Conservation (phyloP, 2,329 filamentous ascomycete genomes). For the Claviceps cyperi region DNA sequence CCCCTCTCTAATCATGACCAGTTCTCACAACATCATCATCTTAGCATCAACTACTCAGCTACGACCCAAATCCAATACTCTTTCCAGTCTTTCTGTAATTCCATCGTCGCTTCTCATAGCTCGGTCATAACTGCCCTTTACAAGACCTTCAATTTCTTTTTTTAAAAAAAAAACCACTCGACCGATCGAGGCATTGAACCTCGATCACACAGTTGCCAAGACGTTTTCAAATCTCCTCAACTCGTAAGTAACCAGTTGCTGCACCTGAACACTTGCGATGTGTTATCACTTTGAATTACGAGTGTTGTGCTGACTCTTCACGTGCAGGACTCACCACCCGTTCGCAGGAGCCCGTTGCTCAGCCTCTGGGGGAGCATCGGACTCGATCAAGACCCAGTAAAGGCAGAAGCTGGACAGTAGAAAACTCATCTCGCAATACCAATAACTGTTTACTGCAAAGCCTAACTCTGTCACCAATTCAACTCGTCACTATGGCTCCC, state of each 20-base stretch:
- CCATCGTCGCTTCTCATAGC: not conserved
- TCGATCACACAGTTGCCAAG: slow-evolving; percentile 60
- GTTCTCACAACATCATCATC: not conserved
- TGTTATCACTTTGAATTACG: not conserved
- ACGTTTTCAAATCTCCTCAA: slow-evolving; percentile 98
- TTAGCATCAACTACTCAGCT: not conserved
- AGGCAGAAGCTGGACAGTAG: slow-evolving; percentile 18
- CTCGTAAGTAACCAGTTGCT: slow-evolving; percentile 49
- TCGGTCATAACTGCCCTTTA: not conserved
- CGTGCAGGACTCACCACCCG: slow-evolving; percentile 71
- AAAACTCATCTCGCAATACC: slow-evolving; percentile 1
- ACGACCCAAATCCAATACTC: not conserved
- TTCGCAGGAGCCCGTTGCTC: slow-evolving; percentile 94
- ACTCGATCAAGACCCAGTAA: slow-evolving; percentile 46
- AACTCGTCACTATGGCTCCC: slow-evolving; percentile 63
- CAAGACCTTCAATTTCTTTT: slow-evolving; percentile 4
- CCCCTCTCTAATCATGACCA: not conserved
- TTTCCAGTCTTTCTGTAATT: not conserved
- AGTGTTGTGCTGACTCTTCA: not conserved
- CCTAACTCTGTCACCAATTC: slow-evolving; percentile 12
- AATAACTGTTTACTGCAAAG: slow-evolving; percentile 5
- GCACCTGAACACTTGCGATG: not conserved
- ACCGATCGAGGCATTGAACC: slow-evolving; percentile 34
- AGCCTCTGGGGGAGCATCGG: slow-evolving; percentile 71
- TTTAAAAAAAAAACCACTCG: slow-evolving; percentile 8